phyloP scores from a whole-genome alignment of 1,284 basidiomycete genomes.

The Chiua sp. region DNA sequence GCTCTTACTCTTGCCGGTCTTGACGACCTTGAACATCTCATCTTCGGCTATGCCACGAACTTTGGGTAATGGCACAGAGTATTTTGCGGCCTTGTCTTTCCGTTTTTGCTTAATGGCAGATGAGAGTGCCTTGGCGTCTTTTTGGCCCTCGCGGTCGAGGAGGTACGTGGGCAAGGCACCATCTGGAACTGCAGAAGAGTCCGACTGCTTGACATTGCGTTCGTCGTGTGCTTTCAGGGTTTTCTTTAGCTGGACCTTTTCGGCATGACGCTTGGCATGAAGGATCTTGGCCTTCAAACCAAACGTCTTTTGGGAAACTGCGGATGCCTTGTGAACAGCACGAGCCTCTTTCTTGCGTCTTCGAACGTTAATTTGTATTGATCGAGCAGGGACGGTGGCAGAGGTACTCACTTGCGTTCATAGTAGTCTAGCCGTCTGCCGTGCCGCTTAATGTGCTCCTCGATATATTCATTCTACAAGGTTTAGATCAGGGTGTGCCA shows the following conservation, averaged over 20 bases:
- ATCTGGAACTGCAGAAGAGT: constrained; percentile 81
- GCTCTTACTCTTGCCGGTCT: constrained; percentile 96
- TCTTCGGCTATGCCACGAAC: constrained; percentile 99
- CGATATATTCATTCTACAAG: constrained; percentile 86
- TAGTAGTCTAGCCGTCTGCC: constrained; percentile 86
- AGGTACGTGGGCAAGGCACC: constrained; percentile 94
- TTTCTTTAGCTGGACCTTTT: constrained; percentile 99
- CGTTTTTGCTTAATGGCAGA: constrained; percentile 98
- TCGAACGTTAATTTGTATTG: constrained; percentile 9
- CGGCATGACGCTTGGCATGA: constrained; percentile 94
- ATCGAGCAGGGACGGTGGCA: background rate
- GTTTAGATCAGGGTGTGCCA: constrained; percentile 15
- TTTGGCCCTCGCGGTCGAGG: constrained; percentile 96
- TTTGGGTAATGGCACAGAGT: constrained; percentile 95
- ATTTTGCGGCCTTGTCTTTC: constrained; percentile 99
- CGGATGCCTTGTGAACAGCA: constrained; percentile 87
- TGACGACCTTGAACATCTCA: constrained; percentile 99
- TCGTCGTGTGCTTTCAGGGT: constrained; percentile 99
- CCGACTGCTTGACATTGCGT: constrained; percentile 95
- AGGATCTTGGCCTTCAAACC: constrained; percentile 98
- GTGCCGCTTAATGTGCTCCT: constrained; percentile 89
- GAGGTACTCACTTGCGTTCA: constrained; percentile 73
- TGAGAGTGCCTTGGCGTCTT: constrained; percentile 97
- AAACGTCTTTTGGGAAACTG: constrained; percentile 91
- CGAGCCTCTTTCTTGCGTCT: constrained; percentile 97